Evolutionary conservation across 2,329 filamentous ascomycete species (phyloP).

Genomic region (Cytospora mali): DNA sequence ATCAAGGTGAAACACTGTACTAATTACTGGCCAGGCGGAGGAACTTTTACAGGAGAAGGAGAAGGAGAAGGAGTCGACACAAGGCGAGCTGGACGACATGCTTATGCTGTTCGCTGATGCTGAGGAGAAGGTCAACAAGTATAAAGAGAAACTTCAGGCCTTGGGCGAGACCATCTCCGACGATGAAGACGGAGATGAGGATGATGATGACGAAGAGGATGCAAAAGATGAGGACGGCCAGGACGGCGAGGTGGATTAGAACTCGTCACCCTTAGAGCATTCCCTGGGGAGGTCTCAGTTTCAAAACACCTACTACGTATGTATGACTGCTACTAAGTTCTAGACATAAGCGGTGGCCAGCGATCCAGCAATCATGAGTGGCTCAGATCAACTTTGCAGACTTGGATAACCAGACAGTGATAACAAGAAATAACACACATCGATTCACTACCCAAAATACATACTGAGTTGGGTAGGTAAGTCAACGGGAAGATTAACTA

Average conservation of each 20-base stretch:
- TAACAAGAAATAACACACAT: neutral
- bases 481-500: too few species aligned
- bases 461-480: too few species aligned
- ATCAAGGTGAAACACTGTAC: neutral
- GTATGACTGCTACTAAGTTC: neutral
- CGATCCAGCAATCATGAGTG: neutral
- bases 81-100: slow-evolving; percentile 78
- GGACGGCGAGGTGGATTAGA: slow-evolving; percentile 26
- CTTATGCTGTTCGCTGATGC: slow-evolving; percentile 80
- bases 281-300: neutral
- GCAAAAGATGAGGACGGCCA: slow-evolving; percentile 46
- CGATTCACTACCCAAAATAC: too few species aligned
- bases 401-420: too few species aligned
- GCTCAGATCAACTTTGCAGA: neutral
- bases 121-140: slow-evolving; percentile 74
- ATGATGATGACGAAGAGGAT: slow-evolving; percentile 58
- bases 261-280: neutral
- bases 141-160: slow-evolving; percentile 70
- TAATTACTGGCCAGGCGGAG: slow-evolving; percentile 35
- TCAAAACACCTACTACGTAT: too few species aligned
- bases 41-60: slow-evolving; percentile 52
- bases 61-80: slow-evolving; percentile 63
- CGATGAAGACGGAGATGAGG: slow-evolving; percentile 68
- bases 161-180: slow-evolving; percentile 75
- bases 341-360: neutral